Conservation (phyloP, 2,329 filamentous ascomycete genomes). For the Phyllosticta citriasiana region DNA sequence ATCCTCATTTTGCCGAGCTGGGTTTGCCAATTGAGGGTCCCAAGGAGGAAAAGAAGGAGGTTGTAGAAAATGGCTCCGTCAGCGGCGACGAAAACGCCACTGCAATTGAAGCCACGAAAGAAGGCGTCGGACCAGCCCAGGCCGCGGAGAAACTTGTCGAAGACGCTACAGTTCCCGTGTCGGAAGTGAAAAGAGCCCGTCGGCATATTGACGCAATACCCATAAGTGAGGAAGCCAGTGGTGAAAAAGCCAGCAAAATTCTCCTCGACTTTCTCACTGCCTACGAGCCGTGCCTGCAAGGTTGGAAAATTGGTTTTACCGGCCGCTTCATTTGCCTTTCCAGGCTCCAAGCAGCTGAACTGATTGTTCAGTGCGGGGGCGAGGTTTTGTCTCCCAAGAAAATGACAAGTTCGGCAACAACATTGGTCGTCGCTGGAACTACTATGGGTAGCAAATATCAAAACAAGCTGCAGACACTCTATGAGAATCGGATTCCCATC, state of each 20-base stretch:
- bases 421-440: neutral
- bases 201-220: neutral
- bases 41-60: constrained; percentile 11
- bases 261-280: neutral
- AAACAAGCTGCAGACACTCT: neutral
- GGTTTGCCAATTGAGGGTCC: constrained; percentile 32
- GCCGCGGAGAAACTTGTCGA: too few species aligned
- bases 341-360: neutral
- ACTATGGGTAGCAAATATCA: neutral
- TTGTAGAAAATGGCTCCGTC: neutral
- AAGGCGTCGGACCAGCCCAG: too few species aligned
- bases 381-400: neutral
- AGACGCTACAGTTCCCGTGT: too few species aligned
- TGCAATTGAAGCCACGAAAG: neutral
- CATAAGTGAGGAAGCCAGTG: neutral
- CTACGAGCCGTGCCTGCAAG: neutral
- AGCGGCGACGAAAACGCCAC: neutral
- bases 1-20: constrained; percentile 59
- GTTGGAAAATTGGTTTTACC: neutral
- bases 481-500: neutral
- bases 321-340: neutral
- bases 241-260: neutral
- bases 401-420: too few species aligned
- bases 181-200: neutral
- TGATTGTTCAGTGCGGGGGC: neutral